These are phyloP conservation scores for Acanthamoeba healyi DNA, from an alignment of 208 protist species.

Conservation along the genomic window DNA sequence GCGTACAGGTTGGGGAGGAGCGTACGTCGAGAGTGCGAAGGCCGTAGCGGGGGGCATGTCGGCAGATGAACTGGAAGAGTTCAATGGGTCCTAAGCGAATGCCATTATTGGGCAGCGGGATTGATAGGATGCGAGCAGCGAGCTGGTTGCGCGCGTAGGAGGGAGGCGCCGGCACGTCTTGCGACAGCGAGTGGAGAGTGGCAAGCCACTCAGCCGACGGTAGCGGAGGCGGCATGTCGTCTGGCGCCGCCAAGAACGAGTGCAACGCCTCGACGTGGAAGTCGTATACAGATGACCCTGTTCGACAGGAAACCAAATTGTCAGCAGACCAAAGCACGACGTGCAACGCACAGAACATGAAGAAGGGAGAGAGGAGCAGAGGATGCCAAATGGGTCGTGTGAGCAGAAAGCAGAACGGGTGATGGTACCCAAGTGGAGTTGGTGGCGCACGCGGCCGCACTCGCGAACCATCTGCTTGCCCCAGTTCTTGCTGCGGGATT, in stretches of 20 bases:
- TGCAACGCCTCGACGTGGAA: conserved; percentile 60
- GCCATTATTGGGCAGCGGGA: conserved; percentile 43
- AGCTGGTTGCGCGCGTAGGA: conserved; percentile 63
- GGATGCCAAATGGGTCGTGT: no score
- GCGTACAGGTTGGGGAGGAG: neutral
- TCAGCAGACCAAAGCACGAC: neutral
- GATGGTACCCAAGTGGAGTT: neutral
- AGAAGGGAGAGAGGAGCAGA: no score
- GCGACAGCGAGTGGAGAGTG: neutral
- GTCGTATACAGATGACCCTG: conserved; percentile 53
- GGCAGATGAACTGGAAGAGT: conserved; percentile 68
- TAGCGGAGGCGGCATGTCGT: neutral
- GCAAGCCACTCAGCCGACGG: conserved; percentile 29
- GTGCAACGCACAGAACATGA: no score
- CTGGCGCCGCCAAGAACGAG: conserved; percentile 6
- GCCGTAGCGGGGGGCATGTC: conserved; percentile 32
- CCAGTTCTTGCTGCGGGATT: conserved; percentile 51
- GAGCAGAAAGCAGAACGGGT: neutral
- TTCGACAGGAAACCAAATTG: no score
- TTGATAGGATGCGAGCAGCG: neutral
- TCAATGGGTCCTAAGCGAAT: conserved; percentile 11
- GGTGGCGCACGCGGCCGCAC: conserved; percentile 23
- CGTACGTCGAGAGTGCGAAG: conserved; percentile 64
- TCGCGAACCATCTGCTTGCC: conserved; percentile 50
- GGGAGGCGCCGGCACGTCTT: conserved; percentile 22